Evolutionary conservation across 306 rosid species (phyloP).

Genomic region (Hippophae tibetana): DNA sequence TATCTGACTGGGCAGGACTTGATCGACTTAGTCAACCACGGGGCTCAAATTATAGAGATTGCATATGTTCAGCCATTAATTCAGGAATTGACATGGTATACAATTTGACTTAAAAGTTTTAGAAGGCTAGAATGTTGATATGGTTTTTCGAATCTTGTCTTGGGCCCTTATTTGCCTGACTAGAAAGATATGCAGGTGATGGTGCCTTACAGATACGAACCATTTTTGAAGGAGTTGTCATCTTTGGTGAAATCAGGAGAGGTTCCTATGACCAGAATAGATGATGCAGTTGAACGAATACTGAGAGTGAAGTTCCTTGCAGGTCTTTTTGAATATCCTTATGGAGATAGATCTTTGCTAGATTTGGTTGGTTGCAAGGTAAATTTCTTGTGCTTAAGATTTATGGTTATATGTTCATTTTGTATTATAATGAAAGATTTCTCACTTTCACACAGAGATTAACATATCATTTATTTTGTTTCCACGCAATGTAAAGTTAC

Average conservation of each 20-base stretch:
- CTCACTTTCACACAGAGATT: no score
- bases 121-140: constrained; percentile 1
- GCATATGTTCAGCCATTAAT: constrained; percentile 56
- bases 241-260: constrained; percentile 57
- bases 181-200: constrained; percentile 51
- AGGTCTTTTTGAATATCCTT: constrained; percentile 68
- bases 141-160: not conserved
- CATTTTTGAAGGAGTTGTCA: constrained; percentile 42
- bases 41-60: constrained; percentile 50
- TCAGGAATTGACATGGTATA: constrained; percentile 88
- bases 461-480: not conserved
- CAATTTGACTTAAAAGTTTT: constrained; percentile 12
- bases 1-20: constrained; percentile 80
- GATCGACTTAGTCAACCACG: constrained; percentile 49
- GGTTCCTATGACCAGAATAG: constrained; percentile 53
- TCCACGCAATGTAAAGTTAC: no score
- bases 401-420: not conserved
- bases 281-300: constrained; percentile 76
- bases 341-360: constrained; percentile 55
- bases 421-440: not conserved
- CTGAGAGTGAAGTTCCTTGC: constrained; percentile 79
- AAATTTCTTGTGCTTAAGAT: not conserved
- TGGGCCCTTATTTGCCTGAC: constrained; percentile 7
- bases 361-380: constrained; percentile 85
- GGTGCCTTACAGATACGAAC: constrained; percentile 45